Base-by-base conservation (phyloP, 345 rosid species). In the Syzygium jambos region DNA sequence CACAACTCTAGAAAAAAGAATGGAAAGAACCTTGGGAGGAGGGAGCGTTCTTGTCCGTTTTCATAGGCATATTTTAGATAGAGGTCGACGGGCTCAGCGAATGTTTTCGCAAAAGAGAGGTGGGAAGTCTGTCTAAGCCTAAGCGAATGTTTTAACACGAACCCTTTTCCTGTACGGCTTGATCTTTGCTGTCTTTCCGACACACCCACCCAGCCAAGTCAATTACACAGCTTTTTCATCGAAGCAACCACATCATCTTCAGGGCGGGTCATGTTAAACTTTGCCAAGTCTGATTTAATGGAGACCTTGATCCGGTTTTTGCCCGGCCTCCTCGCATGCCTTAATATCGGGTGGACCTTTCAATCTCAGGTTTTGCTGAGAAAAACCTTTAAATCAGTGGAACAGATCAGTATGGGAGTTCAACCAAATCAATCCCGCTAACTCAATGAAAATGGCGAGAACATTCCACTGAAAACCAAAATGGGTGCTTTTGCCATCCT, bases 291-390 rank as follows among this genome's bases (percentile, higher is more conserved):
- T 4, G 98, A 99, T 92, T 92, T 96, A 88, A 95, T 96, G 1
- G 99, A 90, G 25, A 98, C 98, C 91, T 93, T 96, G 16, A 99
- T 98, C 99, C 99, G 96, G 78, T 94, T 96, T 80, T 98, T 99
- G 11, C 86, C 85, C 87, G 89, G 90, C 43, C 43, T 41, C 94
- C 90, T 87, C 93, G 90, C 99, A 95, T 89, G 93, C 96, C 52
- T 90, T 89, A 88, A 98, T 96, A 11, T 30, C 87, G 1, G 99
- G 99, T 52, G 93, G 95, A 23, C 95, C 88, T 88, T 93, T 98
- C 89, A 90, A 93, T 61, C 99, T 97, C 99, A 96, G 96, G 78
- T 98, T 98, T 89, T 94, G 43, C 91, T 1, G 94, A 90, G 90
- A 41, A 96, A 98, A 51, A 96, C 99, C 99, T 98, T 59, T 88